Percentiles rank a stretch among this genome's conserved stretches.
Conservation (phyloP, 192 early-diverging fungal species). For the Chytriomyces hyalinus region DNA sequence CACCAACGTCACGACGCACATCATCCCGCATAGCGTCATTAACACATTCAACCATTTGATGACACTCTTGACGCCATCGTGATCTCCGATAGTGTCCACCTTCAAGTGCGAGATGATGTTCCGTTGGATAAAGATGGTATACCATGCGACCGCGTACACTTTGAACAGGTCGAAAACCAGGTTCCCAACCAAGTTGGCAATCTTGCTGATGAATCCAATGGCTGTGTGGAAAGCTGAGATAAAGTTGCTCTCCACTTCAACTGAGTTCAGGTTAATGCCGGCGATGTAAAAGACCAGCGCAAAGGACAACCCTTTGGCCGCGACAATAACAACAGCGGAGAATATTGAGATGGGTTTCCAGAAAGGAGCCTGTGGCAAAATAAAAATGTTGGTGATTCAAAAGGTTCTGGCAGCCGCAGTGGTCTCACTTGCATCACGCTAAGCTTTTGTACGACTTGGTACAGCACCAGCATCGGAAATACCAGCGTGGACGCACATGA, state of each 20-base stretch:
- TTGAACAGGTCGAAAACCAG: constrained; percentile 3
- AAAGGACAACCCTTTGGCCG: constrained; percentile 2
- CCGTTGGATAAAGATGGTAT: not conserved
- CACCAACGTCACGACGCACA: not conserved
- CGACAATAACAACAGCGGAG: not conserved
- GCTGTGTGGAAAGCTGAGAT: not conserved
- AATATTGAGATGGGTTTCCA: not conserved
- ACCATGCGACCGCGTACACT: not conserved
- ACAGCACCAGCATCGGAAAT: not conserved
- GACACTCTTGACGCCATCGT: not conserved
- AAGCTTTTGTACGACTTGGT: constrained; percentile 10
- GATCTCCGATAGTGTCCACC: not conserved
- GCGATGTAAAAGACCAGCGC: constrained; percentile 12
- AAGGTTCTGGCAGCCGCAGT: too few species aligned
- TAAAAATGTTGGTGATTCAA: too few species aligned
- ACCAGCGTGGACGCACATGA: constrained; percentile 9
- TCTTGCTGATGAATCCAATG: not conserved
- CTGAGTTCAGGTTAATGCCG: not conserved
- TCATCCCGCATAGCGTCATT: not conserved
- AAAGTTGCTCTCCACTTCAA: not conserved
- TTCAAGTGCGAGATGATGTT: not conserved
- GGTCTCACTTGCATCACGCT: not conserved
- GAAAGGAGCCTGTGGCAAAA: not conserved
- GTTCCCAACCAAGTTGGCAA: not conserved
- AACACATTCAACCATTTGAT: not conserved